These are phyloP conservation scores for Rhododendron simsii DNA, from an alignment of 148 eudicot species.

Conservation along the genomic window DNA sequence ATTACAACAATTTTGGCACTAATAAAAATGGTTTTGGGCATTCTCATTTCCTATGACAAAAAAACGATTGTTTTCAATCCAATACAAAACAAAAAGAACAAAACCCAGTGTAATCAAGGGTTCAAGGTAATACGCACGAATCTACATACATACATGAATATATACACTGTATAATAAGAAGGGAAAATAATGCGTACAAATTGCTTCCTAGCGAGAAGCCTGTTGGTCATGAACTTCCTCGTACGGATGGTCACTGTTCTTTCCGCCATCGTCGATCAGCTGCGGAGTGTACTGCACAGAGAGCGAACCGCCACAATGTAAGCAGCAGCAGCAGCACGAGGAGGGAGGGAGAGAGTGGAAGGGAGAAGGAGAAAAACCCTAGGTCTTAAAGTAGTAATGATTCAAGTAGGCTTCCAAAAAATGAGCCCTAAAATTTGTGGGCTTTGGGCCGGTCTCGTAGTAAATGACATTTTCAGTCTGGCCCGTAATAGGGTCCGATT, in stretches of 20 bases:
- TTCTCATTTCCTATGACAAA: background rate
- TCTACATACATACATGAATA: background rate
- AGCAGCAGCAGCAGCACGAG: background rate
- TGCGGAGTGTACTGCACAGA: background rate
- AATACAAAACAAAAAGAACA: background rate
- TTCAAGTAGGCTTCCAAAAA: no score
- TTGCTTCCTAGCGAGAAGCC: conserved; percentile 82
- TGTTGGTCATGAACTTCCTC: conserved; percentile 86
- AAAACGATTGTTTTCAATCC: background rate
- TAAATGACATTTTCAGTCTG: no score
- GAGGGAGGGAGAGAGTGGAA: background rate
- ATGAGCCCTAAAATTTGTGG: no score
- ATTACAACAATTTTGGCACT: background rate
- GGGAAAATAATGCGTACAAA: conserved; percentile 28
- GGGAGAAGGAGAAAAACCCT: background rate
- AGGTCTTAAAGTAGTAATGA: no score
- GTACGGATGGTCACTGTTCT: conserved; percentile 68
- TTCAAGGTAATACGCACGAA: background rate
- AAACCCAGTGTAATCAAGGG: background rate
- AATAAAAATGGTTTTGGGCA: background rate
- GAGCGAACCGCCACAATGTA: background rate
- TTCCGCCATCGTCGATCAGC: conserved; percentile 48
- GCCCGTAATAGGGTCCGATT: no score
- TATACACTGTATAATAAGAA: background rate
- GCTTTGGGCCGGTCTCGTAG: no score